These are phyloP conservation scores for Neofusicoccum cordaticola DNA, from an alignment of 2,329 filamentous ascomycete species.

Conservation along the genomic window DNA sequence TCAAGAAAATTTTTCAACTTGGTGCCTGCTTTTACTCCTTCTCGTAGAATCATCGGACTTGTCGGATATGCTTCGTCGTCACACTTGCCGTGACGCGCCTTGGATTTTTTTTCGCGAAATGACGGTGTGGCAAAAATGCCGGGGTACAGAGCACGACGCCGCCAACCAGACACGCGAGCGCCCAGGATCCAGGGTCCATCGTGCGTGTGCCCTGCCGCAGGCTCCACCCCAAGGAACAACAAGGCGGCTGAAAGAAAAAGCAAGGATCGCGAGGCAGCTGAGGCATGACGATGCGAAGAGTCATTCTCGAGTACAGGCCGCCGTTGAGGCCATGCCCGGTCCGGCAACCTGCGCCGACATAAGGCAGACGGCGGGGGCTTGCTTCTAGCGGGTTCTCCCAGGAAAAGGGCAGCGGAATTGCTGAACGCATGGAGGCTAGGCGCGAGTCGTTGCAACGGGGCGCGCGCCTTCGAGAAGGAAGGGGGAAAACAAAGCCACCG, in stretches of 20 bases:
- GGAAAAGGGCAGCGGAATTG: not conserved
- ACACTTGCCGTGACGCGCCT: not conserved
- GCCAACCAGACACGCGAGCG: too few relatives aligned
- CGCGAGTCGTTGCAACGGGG: not conserved
- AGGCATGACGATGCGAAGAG: not conserved
- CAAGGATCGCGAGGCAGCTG: too few relatives aligned
- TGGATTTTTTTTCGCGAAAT: not conserved
- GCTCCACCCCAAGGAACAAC: too few relatives aligned
- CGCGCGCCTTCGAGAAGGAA: too few relatives aligned
- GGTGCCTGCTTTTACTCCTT: not conserved
- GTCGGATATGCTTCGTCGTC: not conserved
- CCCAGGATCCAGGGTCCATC: not conserved
- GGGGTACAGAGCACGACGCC: not conserved
- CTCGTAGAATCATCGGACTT: not conserved
- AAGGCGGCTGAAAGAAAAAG: not conserved
- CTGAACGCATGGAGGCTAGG: not conserved
- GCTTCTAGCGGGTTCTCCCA: too few relatives aligned
- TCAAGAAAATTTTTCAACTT: not conserved
- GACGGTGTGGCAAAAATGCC: constrained; percentile 10
- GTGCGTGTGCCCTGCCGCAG: too few relatives aligned
- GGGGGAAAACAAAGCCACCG: too few relatives aligned
- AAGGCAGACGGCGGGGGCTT: not conserved
- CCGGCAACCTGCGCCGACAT: not conserved
- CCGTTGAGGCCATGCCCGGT: not conserved
- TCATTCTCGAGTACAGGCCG: not conserved